Conservation (phyloP, 768 basidiomycete species). For the Boletellus sp. region DNA sequence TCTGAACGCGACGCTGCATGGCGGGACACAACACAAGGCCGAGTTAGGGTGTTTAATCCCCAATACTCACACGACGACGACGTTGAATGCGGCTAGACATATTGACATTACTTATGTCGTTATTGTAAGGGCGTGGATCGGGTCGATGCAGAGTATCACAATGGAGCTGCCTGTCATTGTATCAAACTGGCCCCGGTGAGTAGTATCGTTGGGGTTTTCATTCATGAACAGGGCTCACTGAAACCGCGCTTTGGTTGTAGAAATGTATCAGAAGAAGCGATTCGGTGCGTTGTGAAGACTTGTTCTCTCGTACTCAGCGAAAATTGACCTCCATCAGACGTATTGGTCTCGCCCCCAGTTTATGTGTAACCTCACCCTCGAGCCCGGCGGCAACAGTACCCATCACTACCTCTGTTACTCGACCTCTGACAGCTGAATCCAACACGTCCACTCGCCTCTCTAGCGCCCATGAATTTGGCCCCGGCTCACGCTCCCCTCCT, state of each 20-base stretch:
- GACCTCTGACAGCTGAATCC: conserved; percentile 22
- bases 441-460: conserved; percentile 5
- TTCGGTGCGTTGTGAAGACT: conserved; percentile 35
- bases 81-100: conserved; percentile 76
- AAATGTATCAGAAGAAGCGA: conserved; percentile 67
- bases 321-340: conserved; percentile 32
- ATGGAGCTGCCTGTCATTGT: conserved; percentile 79
- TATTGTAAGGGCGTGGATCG: conserved; percentile 73
- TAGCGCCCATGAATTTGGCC: conserved; percentile 5
- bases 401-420: conserved; percentile 21
- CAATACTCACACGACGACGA: conserved; percentile 71
- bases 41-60: conserved; percentile 73
- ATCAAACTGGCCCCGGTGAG: conserved; percentile 83
- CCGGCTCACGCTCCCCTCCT: conserved; percentile 5
- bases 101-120: conserved; percentile 84
- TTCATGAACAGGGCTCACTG: not conserved
- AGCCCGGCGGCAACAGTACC: conserved; percentile 30
- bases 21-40: conserved; percentile 64
- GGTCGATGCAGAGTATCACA: conserved; percentile 56
- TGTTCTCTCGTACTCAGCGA: not conserved
- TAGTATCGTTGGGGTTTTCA: not conserved
- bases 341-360: conserved; percentile 46
- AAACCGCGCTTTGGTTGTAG: conserved; percentile 34
- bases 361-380: conserved; percentile 30
- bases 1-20: conserved; percentile 69